Evolutionary conservation across 2,329 filamentous ascomycete species (phyloP).

Genomic region (Nannizziopsis barbatae): DNA sequence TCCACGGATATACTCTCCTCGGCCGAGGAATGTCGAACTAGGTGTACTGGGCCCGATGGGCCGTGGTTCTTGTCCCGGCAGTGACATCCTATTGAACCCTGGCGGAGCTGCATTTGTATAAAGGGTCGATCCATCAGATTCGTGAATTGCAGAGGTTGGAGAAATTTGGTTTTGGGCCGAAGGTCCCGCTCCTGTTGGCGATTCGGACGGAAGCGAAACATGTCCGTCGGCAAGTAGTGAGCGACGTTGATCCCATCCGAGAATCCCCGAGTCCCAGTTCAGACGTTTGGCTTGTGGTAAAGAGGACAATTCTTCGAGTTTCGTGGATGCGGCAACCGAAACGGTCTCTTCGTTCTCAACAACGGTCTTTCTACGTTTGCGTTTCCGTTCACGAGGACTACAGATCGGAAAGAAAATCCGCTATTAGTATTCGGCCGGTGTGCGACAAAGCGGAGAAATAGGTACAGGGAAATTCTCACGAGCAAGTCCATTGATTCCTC

Average conservation of each 20-base stretch:
- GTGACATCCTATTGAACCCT: constrained; percentile 1
- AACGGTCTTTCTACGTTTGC: constrained; percentile 15
- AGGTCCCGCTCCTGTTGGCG: constrained; percentile 9
- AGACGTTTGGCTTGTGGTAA: constrained; percentile 10
- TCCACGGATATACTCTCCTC: constrained; percentile 23
- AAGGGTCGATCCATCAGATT: constrained; percentile 6
- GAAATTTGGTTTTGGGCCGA: constrained; percentile 10
- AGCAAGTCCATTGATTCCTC: constrained; percentile 23
- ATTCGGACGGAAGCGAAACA: constrained; percentile 11
- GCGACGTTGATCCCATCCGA: constrained; percentile 12
- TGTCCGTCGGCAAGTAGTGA: constrained; percentile 10
- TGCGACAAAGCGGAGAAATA: neutral
- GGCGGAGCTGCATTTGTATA: constrained; percentile 10
- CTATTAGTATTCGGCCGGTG: neutral
- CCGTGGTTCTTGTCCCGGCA: constrained; percentile 12
- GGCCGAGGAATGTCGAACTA: constrained; percentile 22
- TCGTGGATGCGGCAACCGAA: constrained; percentile 3
- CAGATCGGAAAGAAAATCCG: neutral
- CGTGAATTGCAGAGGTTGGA: constrained; percentile 9
- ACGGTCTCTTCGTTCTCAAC: constrained; percentile 7
- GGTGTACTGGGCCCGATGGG: constrained; percentile 15
- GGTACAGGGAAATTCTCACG: constrained; percentile 15
- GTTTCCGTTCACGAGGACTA: constrained; percentile 17
- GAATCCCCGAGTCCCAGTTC: constrained; percentile 11
- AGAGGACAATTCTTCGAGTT: constrained; percentile 8